Evolutionary conservation across 2,329 filamentous ascomycete genomes (phyloP), one percentile per base, ranked within the genome.

Genomic region (Pseudocercospora crystallina): DNA sequence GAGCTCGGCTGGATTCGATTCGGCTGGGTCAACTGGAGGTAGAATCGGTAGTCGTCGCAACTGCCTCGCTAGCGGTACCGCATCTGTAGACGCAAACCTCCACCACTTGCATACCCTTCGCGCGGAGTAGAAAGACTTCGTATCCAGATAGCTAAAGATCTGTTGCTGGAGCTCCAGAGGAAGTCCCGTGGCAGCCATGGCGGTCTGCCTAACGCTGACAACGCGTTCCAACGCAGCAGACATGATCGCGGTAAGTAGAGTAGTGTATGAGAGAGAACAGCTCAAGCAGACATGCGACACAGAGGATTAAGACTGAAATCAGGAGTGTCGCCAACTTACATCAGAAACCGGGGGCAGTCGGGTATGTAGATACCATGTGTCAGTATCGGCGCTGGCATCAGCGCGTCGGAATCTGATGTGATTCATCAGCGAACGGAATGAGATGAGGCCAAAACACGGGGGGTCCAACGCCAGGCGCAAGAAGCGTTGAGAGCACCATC

Each of bases 151-250:
- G 20, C 57, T 49, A 57, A 65, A 69, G 44, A 68, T 53, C 17
- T 66, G 65, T 54, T 68, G 66, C 43, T 66, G 66, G 31, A 69
- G 53, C 47, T 69, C 66, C 10, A 68, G 51, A 32, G 65, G 66
- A 5, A 69, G 57, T 41, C 54, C 50, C 9, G 62, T 62, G 5
- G 62, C 59, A 39, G 62, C 54, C 39, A 41, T 52, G 5, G 49
- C 49, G 12, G 54, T 54, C 47, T 60, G 57, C 20, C 41, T 39
- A 10, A 55, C 53, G 42, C 54, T 57, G 29, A 53, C 35, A 20
- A 45, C 43, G 42, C 55, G 57, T 32, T 60, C 45, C 34, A 60
- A 41, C 10, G 47, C 41, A 26, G 14, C 36, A 26, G 47, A 31
- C 43, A 55, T 53, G 34, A n/a, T 47, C 9, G n/a, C 34, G n/a